A percentile compares a stretch with the other conserved stretches of the same genome.
phyloP scores from a whole-genome alignment of 495 filamentous ascomycete species.

The Penicillium coprophilum region DNA sequence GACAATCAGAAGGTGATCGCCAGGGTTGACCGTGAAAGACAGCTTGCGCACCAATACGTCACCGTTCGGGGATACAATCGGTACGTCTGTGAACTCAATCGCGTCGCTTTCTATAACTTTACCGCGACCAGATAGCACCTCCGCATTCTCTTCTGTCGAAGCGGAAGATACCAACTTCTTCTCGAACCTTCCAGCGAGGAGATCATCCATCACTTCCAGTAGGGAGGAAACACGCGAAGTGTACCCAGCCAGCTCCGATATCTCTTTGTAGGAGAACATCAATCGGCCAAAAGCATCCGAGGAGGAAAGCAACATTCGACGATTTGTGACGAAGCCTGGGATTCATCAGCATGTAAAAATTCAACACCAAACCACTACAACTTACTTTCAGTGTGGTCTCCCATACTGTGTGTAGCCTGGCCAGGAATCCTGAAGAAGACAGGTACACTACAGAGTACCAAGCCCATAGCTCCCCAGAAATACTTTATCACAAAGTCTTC shows the following conservation, averaged over 20 bases:
- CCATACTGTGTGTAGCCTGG: slow-evolving; percentile 68
- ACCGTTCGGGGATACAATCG: slow-evolving; percentile 96
- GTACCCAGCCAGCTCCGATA: slow-evolving; percentile 92
- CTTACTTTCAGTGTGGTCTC: slow-evolving; percentile 86
- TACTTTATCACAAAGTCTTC: slow-evolving; percentile 99
- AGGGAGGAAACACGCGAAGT: slow-evolving; percentile 87
- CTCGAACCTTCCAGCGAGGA: slow-evolving; percentile 82
- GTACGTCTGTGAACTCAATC: slow-evolving; percentile 87
- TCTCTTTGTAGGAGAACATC: slow-evolving; percentile 98
- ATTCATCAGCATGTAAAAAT: slow-evolving; percentile 9
- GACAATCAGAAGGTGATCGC: slow-evolving; percentile 90
- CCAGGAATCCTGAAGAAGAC: slow-evolving; percentile 94
- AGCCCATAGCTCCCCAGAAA: slow-evolving; percentile 93
- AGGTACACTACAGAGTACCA: slow-evolving; percentile 91
- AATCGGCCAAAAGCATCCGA: slow-evolving; percentile 95
- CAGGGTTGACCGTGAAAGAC: slow-evolving; percentile 79
- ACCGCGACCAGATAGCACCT: slow-evolving; percentile 77
- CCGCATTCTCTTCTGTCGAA: slow-evolving; percentile 70
- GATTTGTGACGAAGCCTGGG: slow-evolving; percentile 84
- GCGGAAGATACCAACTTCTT: slow-evolving; percentile 94
- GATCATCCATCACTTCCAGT: slow-evolving; percentile 91
- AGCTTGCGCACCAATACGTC: slow-evolving; percentile 82
- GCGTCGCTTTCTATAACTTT: slow-evolving; percentile 71
- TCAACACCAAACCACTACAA: neutral
- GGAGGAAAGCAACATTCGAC: slow-evolving; percentile 83